Conservation (phyloP, 179 eudicot genomes). For the Patellifolia procumbens region DNA sequence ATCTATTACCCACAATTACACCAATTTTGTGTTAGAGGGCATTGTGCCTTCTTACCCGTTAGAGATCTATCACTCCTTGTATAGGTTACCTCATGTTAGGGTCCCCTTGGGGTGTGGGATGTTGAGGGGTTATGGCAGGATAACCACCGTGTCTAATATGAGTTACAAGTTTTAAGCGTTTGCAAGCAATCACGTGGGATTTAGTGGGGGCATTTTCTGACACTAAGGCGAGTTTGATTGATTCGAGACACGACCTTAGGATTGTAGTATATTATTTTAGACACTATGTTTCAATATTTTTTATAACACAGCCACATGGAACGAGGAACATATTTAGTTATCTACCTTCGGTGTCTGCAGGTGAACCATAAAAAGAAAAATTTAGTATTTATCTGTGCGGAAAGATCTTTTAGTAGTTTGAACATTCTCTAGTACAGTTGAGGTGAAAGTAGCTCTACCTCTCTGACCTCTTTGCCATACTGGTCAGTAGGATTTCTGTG, state of each 20-base stretch:
- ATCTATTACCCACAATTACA: too few relatives aligned
- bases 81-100: too few relatives aligned
- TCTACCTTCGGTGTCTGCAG: not conserved
- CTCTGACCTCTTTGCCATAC: not conserved
- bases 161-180: too few relatives aligned
- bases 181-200: not conserved
- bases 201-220: not conserved
- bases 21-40: too few relatives aligned
- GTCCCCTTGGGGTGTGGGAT: too few relatives aligned
- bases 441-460: not conserved
- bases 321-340: not conserved
- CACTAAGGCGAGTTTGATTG: not conserved
- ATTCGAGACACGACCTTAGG: not conserved
- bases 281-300: not conserved
- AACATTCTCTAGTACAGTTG: not conserved
- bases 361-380: not conserved
- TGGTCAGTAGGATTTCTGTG: not conserved
- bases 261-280: not conserved
- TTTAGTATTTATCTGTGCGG: not conserved
- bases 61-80: too few relatives aligned
- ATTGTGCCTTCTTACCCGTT: too few relatives aligned
- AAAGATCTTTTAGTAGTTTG: not conserved
- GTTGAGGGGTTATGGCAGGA: too few relatives aligned
- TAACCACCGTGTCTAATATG: too few relatives aligned
- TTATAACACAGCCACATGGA: constrained; percentile 1